These are phyloP conservation scores for Aureobasidium subglaciale DNA, from an alignment of 2,329 filamentous ascomycete genomes.

Conservation along the genomic window DNA sequence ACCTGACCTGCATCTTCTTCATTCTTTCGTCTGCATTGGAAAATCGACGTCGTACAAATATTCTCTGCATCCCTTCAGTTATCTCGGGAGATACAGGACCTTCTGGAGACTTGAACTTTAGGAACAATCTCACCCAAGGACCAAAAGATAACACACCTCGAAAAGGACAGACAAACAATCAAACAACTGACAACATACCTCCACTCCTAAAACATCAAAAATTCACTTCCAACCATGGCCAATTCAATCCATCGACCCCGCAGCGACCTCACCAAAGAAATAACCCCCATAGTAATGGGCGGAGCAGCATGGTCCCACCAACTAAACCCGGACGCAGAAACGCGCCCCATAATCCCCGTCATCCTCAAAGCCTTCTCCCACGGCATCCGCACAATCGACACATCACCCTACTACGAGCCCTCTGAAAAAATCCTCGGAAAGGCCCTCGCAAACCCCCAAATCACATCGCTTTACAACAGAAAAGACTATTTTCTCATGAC, in stretches of 20 bases:
- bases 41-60: too few species aligned
- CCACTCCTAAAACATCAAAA: not conserved
- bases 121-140: too few species aligned
- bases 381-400: constrained; percentile 68
- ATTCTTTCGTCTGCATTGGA: not conserved
- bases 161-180: too few species aligned
- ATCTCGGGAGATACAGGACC: too few species aligned
- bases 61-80: too few species aligned
- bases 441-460: constrained; percentile 48
- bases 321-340: constrained; percentile 60
- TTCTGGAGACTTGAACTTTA: too few species aligned
- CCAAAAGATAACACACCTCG: too few species aligned
- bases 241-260: not conserved
- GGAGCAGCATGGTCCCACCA: constrained; percentile 79
- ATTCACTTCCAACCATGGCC: not conserved
- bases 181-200: not conserved
- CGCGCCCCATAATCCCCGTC: constrained; percentile 59
- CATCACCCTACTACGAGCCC: constrained; percentile 77
- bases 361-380: constrained; percentile 60
- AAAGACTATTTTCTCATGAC: constrained; percentile 58
- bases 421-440: constrained; percentile 64
- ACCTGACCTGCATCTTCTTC: not conserved
- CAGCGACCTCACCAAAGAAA: not conserved
- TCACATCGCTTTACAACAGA: constrained; percentile 43
- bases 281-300: constrained; percentile 71